phyloP scores from a whole-genome alignment of 495 filamentous ascomycete genomes.

The Cryomyces minteri region DNA sequence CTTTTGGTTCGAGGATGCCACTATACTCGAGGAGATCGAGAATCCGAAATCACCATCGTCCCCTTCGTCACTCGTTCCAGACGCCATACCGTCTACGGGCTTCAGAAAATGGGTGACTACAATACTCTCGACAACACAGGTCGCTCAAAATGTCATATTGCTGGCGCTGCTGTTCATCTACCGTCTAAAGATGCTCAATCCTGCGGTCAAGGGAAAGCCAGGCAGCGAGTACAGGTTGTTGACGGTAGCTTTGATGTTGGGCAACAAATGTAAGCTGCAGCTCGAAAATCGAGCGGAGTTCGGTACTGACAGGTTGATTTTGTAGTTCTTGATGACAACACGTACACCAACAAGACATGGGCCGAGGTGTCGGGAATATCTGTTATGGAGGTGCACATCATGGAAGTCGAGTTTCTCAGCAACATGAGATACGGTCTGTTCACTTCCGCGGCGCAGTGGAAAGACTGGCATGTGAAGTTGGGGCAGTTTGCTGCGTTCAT shows the following conservation, averaged over 20 bases:
- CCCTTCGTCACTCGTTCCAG: slow-evolving; percentile 37
- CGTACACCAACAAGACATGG: slow-evolving; percentile 99
- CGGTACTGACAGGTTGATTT: background rate
- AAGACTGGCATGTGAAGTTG: slow-evolving; percentile 65
- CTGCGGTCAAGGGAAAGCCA: slow-evolving; percentile 67
- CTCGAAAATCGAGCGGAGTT: background rate
- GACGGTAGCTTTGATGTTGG: slow-evolving; percentile 93
- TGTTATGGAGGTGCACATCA: slow-evolving; percentile 90
- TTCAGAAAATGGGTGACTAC: slow-evolving; percentile 91
- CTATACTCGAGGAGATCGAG: slow-evolving; percentile 55
- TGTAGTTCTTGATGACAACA: slow-evolving; percentile 88
- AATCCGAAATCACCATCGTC: slow-evolving; percentile 31
- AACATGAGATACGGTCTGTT: slow-evolving; percentile 93
- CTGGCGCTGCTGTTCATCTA: slow-evolving; percentile 88
- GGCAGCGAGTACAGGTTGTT: slow-evolving; percentile 93
- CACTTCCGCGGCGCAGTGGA: slow-evolving; percentile 68
- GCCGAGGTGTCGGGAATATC: slow-evolving; percentile 93
- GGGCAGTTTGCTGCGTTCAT: slow-evolving; percentile 64
- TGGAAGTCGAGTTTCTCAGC: slow-evolving; percentile 99
- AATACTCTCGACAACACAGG: slow-evolving; percentile 85
- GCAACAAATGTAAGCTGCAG: slow-evolving; percentile 71
- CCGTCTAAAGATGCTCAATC: slow-evolving; percentile 76
- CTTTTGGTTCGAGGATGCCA: slow-evolving; percentile 94
- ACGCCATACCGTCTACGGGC: slow-evolving; percentile 56
- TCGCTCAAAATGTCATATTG: slow-evolving; percentile 88